phyloP scores from a whole-genome alignment of 768 basidiomycete species.

The Suillus ampliporus region DNA sequence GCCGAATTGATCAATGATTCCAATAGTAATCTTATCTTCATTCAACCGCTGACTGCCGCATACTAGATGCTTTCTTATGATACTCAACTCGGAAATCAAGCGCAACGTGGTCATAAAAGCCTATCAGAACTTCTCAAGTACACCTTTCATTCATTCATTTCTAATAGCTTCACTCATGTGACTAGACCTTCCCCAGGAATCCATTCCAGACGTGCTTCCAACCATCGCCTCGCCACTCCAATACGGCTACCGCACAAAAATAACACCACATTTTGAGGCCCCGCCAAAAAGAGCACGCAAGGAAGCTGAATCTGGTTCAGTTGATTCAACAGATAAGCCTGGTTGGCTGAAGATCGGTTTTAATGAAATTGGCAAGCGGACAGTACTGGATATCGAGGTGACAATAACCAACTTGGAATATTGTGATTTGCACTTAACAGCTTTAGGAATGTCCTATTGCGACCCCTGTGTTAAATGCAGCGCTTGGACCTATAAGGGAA shows the following conservation, averaged over 20 bases:
- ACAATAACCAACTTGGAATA: background rate
- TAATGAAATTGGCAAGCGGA: constrained; percentile 74
- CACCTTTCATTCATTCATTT: background rate
- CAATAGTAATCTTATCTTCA: background rate
- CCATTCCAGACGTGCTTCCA: constrained; percentile 67
- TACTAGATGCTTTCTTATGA: constrained; percentile 85
- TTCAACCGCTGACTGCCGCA: background rate
- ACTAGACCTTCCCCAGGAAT: constrained; percentile 53
- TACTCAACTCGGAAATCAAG: constrained; percentile 85
- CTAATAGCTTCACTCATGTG: constrained; percentile 35
- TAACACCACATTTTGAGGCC: constrained; percentile 94
- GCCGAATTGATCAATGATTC: background rate
- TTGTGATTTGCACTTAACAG: constrained; percentile 2
- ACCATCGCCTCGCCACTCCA: constrained; percentile 90
- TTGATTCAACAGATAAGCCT: constrained; percentile 42
- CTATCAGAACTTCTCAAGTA: constrained; percentile 72
- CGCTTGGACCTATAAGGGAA: constrained; percentile 62
- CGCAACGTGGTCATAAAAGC: constrained; percentile 85
- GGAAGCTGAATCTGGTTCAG: constrained; percentile 5
- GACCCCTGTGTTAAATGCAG: constrained; percentile 76
- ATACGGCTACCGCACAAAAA: constrained; percentile 94
- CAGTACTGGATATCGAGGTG: constrained; percentile 92
- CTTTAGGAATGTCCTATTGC: constrained; percentile 90
- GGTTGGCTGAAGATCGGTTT: constrained; percentile 90
- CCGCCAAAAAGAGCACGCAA: constrained; percentile 54